Evolutionary conservation across 805 yeast species (phyloP).

Genomic region (Metschnikowia peoriensis): DNA sequence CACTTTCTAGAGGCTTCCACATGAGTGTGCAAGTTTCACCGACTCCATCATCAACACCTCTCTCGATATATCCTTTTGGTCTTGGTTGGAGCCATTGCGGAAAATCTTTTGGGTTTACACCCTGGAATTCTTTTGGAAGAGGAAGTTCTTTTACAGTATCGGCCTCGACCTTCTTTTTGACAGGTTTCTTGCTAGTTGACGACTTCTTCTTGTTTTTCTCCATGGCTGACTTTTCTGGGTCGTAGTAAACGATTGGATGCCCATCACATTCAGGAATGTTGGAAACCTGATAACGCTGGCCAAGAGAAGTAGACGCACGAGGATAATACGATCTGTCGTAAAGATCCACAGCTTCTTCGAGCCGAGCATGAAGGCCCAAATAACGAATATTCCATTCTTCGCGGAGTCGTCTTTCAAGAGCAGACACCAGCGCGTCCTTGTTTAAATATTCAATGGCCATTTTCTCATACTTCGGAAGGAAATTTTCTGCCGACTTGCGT

Average conservation of each 20-base stretch:
- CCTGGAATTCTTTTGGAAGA: slow-evolving; percentile 49
- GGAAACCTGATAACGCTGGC: slow-evolving; percentile 69
- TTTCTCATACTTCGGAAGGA: slow-evolving; percentile 54
- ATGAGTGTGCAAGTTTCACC: slow-evolving; percentile 55
- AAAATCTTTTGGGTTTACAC: slow-evolving; percentile 43
- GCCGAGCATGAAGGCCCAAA: slow-evolving; percentile 67
- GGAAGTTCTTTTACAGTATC: slow-evolving; percentile 28
- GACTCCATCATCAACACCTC: slow-evolving; percentile 67
- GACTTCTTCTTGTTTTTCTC: slow-evolving; percentile 13
- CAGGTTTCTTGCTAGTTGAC: slow-evolving; percentile 11
- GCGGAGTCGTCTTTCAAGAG: slow-evolving; percentile 48
- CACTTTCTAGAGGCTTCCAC: slow-evolving; percentile 56
- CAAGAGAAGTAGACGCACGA: slow-evolving; percentile 73
- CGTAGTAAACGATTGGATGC: slow-evolving; percentile 67
- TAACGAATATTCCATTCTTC: slow-evolving; percentile 84
- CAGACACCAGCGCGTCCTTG: slow-evolving; percentile 40
- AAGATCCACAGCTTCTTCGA: slow-evolving; percentile 74
- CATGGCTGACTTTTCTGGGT: slow-evolving; percentile 24
- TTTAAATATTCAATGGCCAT: slow-evolving; percentile 53
- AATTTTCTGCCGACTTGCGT: slow-evolving; percentile 10
- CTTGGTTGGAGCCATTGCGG: slow-evolving; percentile 78
- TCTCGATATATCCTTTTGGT: slow-evolving; percentile 78
- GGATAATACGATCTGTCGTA: slow-evolving; percentile 77
- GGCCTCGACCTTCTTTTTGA: slow-evolving; percentile 19
- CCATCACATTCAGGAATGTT: slow-evolving; percentile 60